Base-by-base conservation (phyloP, 805 yeast species). In the Metschnikowia lochheadii region DNA sequence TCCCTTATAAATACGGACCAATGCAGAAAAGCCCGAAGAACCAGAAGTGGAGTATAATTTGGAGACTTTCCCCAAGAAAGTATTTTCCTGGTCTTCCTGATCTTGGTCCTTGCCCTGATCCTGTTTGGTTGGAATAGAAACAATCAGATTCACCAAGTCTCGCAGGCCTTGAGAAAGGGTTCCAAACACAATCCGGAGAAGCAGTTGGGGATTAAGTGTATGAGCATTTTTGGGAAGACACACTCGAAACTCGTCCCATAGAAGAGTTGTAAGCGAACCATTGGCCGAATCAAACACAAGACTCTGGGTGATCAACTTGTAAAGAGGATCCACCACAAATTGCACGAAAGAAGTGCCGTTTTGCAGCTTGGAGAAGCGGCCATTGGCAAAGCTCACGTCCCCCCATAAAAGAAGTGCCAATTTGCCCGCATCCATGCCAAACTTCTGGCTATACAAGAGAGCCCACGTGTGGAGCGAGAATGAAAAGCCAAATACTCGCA, bases 401-500 rank as follows among this genome's bases (percentile, higher is more conserved):
- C 96, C 97, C 97, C 97, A 91, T 18, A 90, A 69, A 49, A 82
- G 72, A 40, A 63, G 61, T 0, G 80, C 69, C 62, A 90, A 80
- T 2, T 68, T 67, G 2, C 63, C 66, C 1, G 63, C 53, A 23
- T 64, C 63, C n/a, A 63, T 35, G 7, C 31, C 36, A 23, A 50
- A 53, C n/a, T 41, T 48, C 1, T 56, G 50, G 26, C 55, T 77
- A 67, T 79, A 85, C 14, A 76, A 59, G 13, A 65, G 53, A 0
- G 89, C 81, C 68, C 90, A 89, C 23, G 89, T 82, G 41, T 72
- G 65, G 36, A 89, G 64, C 8, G 85, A 79, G 67, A 94, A 94
- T 17, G 82, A 73, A 58, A 85, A 80, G 31, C 81, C 77, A 40
- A 84, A 70, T 18, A 72, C 70, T 2, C 87, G 63, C 0, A 96